Percentiles rank a stretch among this genome's conserved stretches.
phyloP scores from a whole-genome alignment of 2,329 filamentous ascomycete species.

The Cephalotrichum gorgonifer region DNA sequence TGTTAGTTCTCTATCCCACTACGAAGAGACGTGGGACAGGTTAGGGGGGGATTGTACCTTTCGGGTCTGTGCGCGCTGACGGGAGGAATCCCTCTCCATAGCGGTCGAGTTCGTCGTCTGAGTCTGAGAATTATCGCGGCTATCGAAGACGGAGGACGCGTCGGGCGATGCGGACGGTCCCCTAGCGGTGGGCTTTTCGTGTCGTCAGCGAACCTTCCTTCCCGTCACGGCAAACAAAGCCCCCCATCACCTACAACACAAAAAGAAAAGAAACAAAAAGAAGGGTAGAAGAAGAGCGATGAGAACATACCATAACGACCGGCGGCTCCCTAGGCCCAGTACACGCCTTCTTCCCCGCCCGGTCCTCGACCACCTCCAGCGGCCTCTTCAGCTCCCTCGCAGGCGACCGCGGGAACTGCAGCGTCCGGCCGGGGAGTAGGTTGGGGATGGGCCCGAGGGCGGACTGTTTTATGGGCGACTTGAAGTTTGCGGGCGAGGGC shows the following conservation, averaged over 20 bases:
- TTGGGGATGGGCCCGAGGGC: no score
- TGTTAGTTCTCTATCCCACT: neutral
- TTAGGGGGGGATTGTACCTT: conserved; percentile 25
- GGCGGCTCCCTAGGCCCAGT: neutral
- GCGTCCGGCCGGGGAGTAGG: neutral
- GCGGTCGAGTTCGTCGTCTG: neutral
- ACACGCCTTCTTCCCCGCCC: conserved; percentile 1
- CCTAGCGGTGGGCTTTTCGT: neutral
- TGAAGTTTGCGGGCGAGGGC: conserved; percentile 6
- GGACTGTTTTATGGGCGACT: conserved; percentile 6
- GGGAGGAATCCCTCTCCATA: neutral
- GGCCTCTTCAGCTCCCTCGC: conserved; percentile 1
- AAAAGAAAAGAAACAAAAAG: neutral
- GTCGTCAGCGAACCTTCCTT: neutral
- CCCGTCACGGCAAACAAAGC: no score
- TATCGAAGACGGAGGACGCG: conserved; percentile 39
- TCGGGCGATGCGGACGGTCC: conserved; percentile 18
- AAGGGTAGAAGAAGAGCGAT: neutral
- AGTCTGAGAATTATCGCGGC: neutral
- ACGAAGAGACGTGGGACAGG: neutral
- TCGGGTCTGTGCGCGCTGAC: conserved; percentile 5
- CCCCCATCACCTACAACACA: neutral
- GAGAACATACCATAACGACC: neutral
- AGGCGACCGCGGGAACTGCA: neutral
- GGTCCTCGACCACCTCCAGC: conserved; percentile 5